Evolutionary conservation across 352 stramenopile species (phyloP).

Genomic region (Phytophthora europaea): DNA sequence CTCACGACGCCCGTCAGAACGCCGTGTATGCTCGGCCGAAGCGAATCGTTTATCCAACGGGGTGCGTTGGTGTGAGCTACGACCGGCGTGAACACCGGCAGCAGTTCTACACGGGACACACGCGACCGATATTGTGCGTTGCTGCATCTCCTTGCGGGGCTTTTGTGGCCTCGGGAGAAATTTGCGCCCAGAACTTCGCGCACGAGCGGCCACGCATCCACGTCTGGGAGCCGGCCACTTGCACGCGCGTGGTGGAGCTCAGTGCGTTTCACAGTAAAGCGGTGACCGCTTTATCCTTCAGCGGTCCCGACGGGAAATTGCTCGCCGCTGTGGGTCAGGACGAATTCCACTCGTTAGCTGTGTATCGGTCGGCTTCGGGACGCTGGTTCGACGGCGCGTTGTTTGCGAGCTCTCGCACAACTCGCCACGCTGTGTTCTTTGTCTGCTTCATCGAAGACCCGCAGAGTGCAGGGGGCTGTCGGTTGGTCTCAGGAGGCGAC

Average conservation of each 20-base stretch:
- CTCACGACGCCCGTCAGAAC: conserved; percentile 71
- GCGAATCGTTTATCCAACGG: conserved; percentile 69
- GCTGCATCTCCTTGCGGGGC: conserved; percentile 55
- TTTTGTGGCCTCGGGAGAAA: conserved; percentile 79
- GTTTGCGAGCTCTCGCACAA: conserved; percentile 59
- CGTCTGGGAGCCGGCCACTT: conserved; percentile 78
- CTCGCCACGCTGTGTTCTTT: conserved; percentile 66
- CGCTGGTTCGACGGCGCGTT: conserved; percentile 76
- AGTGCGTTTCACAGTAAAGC: conserved; percentile 76
- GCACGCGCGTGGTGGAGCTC: conserved; percentile 54
- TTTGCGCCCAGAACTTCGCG: conserved; percentile 64
- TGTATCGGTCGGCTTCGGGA: conserved; percentile 69
- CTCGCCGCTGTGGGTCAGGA: conserved; percentile 78
- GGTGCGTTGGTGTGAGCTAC: conserved; percentile 74
- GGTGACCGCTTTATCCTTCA: conserved; percentile 76
- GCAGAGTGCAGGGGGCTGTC: conserved; percentile 52
- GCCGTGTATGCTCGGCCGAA: conserved; percentile 73
- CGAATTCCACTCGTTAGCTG: conserved; percentile 76
- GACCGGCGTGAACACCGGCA: conserved; percentile 76
- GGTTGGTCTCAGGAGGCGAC: conserved; percentile 70
- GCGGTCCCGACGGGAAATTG: conserved; percentile 43
- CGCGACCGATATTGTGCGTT: conserved; percentile 68
- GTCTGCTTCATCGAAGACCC: conserved; percentile 70
- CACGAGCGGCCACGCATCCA: conserved; percentile 74
- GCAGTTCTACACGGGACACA: conserved; percentile 72